phyloP scores from a whole-genome alignment of 2,329 filamentous ascomycete species.

The Bipolaris sorokiniana region DNA sequence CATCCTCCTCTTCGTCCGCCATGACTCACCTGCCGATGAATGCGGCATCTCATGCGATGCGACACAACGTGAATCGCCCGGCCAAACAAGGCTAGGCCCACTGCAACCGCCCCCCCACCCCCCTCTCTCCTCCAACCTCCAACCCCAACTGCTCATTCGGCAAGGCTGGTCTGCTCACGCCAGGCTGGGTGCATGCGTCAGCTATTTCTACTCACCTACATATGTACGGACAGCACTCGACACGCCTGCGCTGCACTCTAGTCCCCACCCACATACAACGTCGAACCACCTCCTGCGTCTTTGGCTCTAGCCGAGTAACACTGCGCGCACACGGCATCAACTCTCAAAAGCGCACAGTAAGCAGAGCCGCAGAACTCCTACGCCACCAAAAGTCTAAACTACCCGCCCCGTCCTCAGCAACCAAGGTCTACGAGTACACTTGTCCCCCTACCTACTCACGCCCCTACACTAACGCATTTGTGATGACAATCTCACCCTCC shows the following conservation, averaged over 20 bases:
- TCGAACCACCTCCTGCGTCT: constrained; percentile 4
- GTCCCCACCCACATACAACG: not conserved
- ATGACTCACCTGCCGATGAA: constrained; percentile 30
- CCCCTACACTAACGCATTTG: constrained; percentile 59
- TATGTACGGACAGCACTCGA: too few species aligned
- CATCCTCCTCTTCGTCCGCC: constrained; percentile 6
- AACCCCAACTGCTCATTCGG: constrained; percentile 5
- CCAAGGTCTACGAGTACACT: too few species aligned
- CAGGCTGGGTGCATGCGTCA: constrained; percentile 27
- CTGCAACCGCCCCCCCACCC: not conserved
- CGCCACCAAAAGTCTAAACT: constrained; percentile 3
- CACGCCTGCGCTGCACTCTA: too few species aligned
- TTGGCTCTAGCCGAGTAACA: constrained; percentile 28
- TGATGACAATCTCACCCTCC: constrained; percentile 71
- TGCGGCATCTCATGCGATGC: constrained; percentile 39
- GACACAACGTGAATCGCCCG: constrained; percentile 29
- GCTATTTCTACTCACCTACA: not conserved
- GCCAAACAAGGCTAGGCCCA: constrained; percentile 11
- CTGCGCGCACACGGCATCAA: not conserved
- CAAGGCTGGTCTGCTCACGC: constrained; percentile 22
- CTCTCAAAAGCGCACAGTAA: constrained; percentile 7
- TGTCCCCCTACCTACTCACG: too few species aligned
- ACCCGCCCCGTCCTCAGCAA: not conserved
- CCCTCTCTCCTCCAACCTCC: not conserved
- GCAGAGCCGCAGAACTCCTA: constrained; percentile 1